phyloP scores from a whole-genome alignment of 106 monocot species.

The Triglochin maritima region DNA sequence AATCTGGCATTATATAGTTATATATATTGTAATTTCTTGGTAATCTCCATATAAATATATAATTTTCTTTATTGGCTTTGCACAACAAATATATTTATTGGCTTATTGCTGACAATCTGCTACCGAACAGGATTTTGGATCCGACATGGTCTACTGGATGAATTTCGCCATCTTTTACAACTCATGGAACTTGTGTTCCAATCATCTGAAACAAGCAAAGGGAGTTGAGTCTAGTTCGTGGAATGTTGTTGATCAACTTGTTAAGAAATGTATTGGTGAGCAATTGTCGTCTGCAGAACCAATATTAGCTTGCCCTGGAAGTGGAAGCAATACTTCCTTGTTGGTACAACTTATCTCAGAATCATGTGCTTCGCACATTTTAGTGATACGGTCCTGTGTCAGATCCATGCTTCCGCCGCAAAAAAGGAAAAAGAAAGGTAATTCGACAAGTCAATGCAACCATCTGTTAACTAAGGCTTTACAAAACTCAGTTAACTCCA shows the following conservation, averaged over 20 bases:
- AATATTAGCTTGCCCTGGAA: conserved; percentile 36
- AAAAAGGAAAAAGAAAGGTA: conserved; percentile 75
- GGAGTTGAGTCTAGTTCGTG: conserved; percentile 25
- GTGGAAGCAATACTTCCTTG: conserved; percentile 30
- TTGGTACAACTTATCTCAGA: conserved; percentile 64
- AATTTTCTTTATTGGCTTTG: background rate
- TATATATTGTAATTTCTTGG: too few relatives aligned
- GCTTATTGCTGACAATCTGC: too few relatives aligned
- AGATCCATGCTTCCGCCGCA: conserved; percentile 47
- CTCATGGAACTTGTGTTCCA: conserved; percentile 41
- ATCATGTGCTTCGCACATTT: conserved; percentile 60
- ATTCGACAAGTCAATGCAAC: conserved; percentile 15
- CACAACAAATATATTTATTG: background rate
- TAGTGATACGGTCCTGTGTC: conserved; percentile 58
- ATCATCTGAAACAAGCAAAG: background rate
- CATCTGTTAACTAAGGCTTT: conserved; percentile 17
- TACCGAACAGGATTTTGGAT: conserved; percentile 35
- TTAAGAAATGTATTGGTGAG: conserved; percentile 42
- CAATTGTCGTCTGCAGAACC: conserved; percentile 17
- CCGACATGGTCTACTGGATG: conserved; percentile 46
- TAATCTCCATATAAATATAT: too few relatives aligned
- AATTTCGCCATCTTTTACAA: conserved; percentile 80
- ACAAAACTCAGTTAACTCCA: conserved; percentile 32
- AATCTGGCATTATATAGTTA: too few relatives aligned
- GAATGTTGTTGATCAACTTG: conserved; percentile 46